These are phyloP conservation scores for Amanita rubescens DNA, from an alignment of 768 basidiomycete species.

Conservation along the genomic window DNA sequence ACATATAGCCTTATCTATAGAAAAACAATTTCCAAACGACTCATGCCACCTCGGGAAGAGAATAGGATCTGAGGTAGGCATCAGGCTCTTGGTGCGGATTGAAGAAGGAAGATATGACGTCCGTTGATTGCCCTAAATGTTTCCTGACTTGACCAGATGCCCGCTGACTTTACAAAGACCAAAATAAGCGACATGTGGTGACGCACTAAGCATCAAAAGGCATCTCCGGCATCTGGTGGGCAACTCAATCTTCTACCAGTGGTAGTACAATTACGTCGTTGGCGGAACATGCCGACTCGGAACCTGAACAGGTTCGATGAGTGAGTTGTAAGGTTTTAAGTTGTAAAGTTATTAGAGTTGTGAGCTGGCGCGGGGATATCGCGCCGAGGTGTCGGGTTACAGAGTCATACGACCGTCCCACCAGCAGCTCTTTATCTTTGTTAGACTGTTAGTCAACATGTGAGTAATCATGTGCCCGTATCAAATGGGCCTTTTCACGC, in stretches of 20 bases:
- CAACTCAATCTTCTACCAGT: no score
- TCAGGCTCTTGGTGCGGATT: no score
- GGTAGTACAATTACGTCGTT: no score
- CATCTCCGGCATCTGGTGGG: no score
- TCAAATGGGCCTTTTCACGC: slow-evolving; percentile 13
- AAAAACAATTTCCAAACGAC: slow-evolving; percentile 78
- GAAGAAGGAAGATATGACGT: no score
- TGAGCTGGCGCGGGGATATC: not conserved
- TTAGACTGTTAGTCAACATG: not conserved
- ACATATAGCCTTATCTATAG: slow-evolving; percentile 59
- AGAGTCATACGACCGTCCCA: not conserved
- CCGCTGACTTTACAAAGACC: no score
- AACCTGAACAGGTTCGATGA: no score
- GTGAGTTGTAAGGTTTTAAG: not conserved
- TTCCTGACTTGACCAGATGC: no score
- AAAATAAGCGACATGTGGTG: no score
- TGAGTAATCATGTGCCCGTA: not conserved
- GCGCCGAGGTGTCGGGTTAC: not conserved
- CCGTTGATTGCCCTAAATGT: no score
- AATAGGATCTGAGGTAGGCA: slow-evolving; percentile 76
- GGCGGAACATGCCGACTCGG: no score
- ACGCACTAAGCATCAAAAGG: no score
- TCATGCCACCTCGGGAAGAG: slow-evolving; percentile 85
- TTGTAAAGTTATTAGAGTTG: slow-evolving; percentile 6
- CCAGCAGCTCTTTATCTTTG: not conserved